phyloP scores from a whole-genome alignment of 495 filamentous ascomycete genomes.

The Massariosphaeria phaeospora region DNA sequence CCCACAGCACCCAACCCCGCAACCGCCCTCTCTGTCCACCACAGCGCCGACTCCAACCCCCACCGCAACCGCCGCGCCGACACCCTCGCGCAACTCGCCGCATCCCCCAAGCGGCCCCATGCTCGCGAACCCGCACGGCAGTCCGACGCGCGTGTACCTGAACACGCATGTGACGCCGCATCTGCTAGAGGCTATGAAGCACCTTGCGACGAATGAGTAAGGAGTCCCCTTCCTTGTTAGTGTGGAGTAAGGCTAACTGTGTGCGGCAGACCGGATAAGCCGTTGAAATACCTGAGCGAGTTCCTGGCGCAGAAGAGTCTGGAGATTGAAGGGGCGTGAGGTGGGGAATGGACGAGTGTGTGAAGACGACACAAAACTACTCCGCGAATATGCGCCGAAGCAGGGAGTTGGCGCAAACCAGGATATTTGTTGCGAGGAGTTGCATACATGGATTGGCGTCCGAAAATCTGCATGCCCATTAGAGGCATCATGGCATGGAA shows the following conservation, averaged over 20 bases:
- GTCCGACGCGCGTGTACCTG: slow-evolving; percentile 80
- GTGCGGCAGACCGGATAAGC: slow-evolving; percentile 64
- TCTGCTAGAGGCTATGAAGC: slow-evolving; percentile 89
- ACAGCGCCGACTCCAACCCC: slow-evolving; percentile 6
- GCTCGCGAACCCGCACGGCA: slow-evolving; percentile 58
- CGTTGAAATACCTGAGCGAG: slow-evolving; percentile 78
- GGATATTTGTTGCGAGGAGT: no score
- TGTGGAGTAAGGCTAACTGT: not conserved
- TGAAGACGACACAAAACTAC: not conserved
- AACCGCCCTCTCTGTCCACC: not conserved
- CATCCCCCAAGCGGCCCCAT: slow-evolving; percentile 39
- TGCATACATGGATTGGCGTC: slow-evolving; percentile 17
- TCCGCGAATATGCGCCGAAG: not conserved
- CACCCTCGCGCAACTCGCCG: slow-evolving; percentile 24
- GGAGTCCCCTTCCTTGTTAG: slow-evolving; percentile 35
- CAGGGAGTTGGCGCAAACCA: not conserved
- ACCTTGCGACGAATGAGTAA: slow-evolving; percentile 75
- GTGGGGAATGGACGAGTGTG: not conserved
- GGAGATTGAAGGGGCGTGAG: slow-evolving; percentile 50
- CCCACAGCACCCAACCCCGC: slow-evolving; percentile 1
- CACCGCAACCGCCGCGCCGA: not conserved
- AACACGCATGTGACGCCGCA: slow-evolving; percentile 82
- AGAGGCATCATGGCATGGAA: not conserved
- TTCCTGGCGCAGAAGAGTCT: slow-evolving; percentile 76
- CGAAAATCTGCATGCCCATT: not conserved